Conservation (phyloP, 192 early-diverging fungal species). For the Podila epigama region DNA sequence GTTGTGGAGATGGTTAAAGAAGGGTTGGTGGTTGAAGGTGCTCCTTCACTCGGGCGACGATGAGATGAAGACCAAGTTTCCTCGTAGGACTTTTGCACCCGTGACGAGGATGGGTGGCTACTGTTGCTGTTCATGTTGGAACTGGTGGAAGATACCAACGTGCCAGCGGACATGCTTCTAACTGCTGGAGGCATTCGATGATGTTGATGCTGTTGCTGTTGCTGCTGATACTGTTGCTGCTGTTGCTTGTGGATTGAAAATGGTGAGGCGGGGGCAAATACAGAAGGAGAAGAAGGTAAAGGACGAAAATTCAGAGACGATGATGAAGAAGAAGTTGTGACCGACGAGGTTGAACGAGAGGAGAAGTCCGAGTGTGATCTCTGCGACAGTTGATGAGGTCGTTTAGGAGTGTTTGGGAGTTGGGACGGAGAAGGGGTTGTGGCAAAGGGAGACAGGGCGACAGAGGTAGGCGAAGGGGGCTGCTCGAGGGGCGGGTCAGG, state of each 20-base stretch:
- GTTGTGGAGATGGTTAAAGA: too few relatives aligned
- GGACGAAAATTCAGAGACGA: background rate
- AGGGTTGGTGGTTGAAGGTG: too few relatives aligned
- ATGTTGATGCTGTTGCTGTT: background rate
- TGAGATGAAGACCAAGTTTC: too few relatives aligned
- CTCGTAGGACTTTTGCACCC: too few relatives aligned
- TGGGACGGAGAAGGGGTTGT: slow-evolving; percentile 15
- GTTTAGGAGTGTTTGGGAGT: slow-evolving; percentile 6
- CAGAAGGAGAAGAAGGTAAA: slow-evolving; percentile 17
- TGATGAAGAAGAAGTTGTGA: background rate
- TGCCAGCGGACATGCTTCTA: background rate
- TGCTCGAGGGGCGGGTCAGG: slow-evolving; percentile 20
- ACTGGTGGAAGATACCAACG: background rate
- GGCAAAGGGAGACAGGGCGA: background rate
- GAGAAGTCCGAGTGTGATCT: slow-evolving; percentile 2
- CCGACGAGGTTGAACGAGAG: too few relatives aligned
- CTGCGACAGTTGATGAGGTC: background rate
- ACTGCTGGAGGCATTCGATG: background rate
- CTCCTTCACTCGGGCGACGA: too few relatives aligned
- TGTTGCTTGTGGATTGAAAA: slow-evolving; percentile 2
- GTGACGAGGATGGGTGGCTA: too few relatives aligned
- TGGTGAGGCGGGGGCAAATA: background rate
- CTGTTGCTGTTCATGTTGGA: background rate
- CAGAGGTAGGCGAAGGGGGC: background rate
- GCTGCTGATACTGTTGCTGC: slow-evolving; percentile 1